Base-by-base conservation (phyloP, 2,329 filamentous ascomycete genomes). In the Trichothecium roseum region DNA sequence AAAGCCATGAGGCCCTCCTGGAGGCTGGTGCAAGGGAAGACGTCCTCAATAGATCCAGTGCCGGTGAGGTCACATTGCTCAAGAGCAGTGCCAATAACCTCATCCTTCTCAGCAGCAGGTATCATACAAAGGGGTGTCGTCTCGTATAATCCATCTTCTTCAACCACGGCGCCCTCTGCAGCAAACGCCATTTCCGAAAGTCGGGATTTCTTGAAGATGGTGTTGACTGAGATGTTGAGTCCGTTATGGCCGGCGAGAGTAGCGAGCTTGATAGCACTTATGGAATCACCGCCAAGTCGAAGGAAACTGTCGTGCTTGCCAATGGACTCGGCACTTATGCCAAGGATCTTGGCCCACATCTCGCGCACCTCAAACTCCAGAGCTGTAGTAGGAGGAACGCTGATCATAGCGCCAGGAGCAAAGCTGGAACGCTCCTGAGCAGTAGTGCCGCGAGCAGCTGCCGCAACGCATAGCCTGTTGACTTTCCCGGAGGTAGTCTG, bases 1-100 rank as follows among this genome's bases (percentile, higher is more conserved):
- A 62, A 40, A 0, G 59, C 54, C 16, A 66, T 44, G 2, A 66
- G 47, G 3, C 58, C 60, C 36, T 59, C 57, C 35, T 66, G 63
- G 1, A 65, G 46, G 2, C 55, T 49, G 4, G 57, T 59, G 44
- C 59, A 63, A 6, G 62, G 61, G 31, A 59, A 65, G 1, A 55
- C 41, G 36, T 66, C 59, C 24, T 53, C 35, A n/a, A 36, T 27
- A 8, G 5, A 12, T 9, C 13, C 16, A 8, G 2, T 18, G 20
- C n/a, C n/a, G 4, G 2, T 5, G 7, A 31, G 28, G 8, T 15
- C 14, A 18, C 35, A 36, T 9, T 36, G 35, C 18, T 32, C 15
- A 15, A 28, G 28, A 15, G 28, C 35, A 16, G 18, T 18, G 14
- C 7, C 3, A 4, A 14, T n/a, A 5, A 36, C 17, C 12, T 8